Conservation (phyloP, 2,329 filamentous ascomycete species). For the Elsinoe arachidis region DNA sequence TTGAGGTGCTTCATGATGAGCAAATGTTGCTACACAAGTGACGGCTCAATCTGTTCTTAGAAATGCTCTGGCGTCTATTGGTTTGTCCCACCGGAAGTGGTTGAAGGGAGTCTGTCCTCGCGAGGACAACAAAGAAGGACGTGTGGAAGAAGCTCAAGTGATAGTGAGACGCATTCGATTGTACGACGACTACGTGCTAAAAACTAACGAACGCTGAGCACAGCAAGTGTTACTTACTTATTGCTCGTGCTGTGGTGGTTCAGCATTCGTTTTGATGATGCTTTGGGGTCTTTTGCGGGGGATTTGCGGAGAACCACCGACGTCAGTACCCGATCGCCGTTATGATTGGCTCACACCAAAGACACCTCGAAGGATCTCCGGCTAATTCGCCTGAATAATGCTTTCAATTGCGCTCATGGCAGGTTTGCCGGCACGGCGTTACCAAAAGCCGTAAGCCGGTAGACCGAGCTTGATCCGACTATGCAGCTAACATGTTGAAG, state of each 20-base stretch:
- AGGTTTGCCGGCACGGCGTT: slow-evolving; percentile 4
- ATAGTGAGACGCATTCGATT: neutral
- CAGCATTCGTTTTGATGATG: neutral
- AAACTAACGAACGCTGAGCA: neutral
- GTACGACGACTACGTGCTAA: neutral
- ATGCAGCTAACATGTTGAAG: neutral
- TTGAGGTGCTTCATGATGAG: slow-evolving; percentile 19
- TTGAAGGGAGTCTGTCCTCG: neutral
- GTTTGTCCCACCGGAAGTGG: neutral
- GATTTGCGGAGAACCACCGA: slow-evolving; percentile 6
- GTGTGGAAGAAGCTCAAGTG: neutral
- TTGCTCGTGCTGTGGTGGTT: neutral
- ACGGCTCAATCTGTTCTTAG: neutral
- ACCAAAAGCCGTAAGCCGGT: neutral
- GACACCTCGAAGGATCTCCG: neutral
- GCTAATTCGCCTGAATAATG: neutral
- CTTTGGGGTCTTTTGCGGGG: neutral
- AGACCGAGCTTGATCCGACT: neutral
- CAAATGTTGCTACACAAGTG: neutral
- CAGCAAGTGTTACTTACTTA: neutral
- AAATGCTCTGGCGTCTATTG: neutral
- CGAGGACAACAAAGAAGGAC: neutral
- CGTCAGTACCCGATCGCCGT: neutral
- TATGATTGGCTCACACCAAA: neutral
- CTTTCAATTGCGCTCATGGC: neutral